Evolutionary conservation across 495 filamentous ascomycete genomes (phyloP).

Genomic region (Friedmanniomyces endolithicus): DNA sequence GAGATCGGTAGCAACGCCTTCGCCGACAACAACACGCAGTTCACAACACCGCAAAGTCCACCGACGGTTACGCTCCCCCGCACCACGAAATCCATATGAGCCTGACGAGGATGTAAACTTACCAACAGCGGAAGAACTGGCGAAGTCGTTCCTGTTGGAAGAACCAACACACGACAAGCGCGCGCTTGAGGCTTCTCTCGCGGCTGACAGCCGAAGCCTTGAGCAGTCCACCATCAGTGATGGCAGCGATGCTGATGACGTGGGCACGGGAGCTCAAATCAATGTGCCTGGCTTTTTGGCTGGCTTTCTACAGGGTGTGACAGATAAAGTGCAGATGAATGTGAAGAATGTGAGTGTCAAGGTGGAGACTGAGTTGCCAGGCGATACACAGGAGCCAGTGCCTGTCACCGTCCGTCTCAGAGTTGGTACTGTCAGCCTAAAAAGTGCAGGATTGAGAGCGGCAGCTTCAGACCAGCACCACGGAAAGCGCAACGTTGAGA

Average conservation of each 20-base stretch:
- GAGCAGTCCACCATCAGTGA: conserved; percentile 32
- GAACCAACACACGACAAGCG: conserved; percentile 64
- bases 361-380: conserved; percentile 45
- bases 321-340: conserved; percentile 62
- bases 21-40: conserved; percentile 7
- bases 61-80: conserved; percentile 21
- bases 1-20: background rate
- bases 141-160: conserved; percentile 73
- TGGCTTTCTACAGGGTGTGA: conserved; percentile 68
- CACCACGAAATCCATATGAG: conserved; percentile 19
- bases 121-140: conserved; percentile 70
- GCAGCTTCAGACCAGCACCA: background rate
- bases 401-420: conserved; percentile 24
- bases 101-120: conserved; percentile 37
- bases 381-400: background rate
- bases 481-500: conserved; percentile 4
- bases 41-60: conserved; percentile 12
- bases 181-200: conserved; percentile 64
- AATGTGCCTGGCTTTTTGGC: conserved; percentile 73
- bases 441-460: conserved; percentile 46
- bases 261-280: conserved; percentile 61
- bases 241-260: conserved; percentile 44
- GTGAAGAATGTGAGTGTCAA: conserved; percentile 47
- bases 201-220: conserved; percentile 53
- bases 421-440: conserved; percentile 55